Percentiles rank a stretch among this genome's conserved stretches.
These are phyloP conservation scores for Quercus gilva DNA, from an alignment of 306 rosid species.

Conservation along the genomic window DNA sequence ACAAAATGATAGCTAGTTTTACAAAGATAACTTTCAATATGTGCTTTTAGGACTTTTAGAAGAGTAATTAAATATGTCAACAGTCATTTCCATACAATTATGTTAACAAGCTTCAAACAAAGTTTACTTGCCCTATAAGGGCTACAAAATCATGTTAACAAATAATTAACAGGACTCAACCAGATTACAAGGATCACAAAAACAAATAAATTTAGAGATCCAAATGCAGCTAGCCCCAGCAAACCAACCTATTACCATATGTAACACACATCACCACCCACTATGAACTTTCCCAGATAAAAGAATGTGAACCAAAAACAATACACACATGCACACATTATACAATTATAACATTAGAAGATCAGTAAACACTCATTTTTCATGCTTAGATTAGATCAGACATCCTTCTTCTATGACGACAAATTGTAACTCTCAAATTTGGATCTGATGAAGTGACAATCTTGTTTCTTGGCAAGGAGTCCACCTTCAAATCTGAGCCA, in stretches of 20 bases:
- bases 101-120: not conserved
- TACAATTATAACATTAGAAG: conserved; percentile 2
- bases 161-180: conserved; percentile 19
- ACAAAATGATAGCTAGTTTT: not conserved
- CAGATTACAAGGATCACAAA: conserved; percentile 10
- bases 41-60: not conserved
- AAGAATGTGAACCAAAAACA: conserved; percentile 3
- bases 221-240: conserved; percentile 24
- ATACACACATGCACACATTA: conserved; percentile 14
- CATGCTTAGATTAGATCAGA: conserved; percentile 55
- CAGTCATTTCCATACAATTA: not conserved
- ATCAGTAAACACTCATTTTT: conserved; percentile 19
- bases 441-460: conserved; percentile 59
- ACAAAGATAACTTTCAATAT: not conserved
- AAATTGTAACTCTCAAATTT: conserved; percentile 44
- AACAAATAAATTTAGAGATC: conserved; percentile 29
- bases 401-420: conserved; percentile 81
- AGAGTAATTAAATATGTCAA: not conserved
- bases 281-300: conserved; percentile 16
- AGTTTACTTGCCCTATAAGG: conserved; percentile 11
- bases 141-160: conserved; percentile 26
- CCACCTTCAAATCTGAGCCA: conserved; percentile 41
- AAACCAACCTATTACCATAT: conserved; percentile 19
- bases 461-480: conserved; percentile 40
- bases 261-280: not conserved